Base-by-base conservation (phyloP, 2,329 filamentous ascomycete genomes). In the Penicillium sp. region DNA sequence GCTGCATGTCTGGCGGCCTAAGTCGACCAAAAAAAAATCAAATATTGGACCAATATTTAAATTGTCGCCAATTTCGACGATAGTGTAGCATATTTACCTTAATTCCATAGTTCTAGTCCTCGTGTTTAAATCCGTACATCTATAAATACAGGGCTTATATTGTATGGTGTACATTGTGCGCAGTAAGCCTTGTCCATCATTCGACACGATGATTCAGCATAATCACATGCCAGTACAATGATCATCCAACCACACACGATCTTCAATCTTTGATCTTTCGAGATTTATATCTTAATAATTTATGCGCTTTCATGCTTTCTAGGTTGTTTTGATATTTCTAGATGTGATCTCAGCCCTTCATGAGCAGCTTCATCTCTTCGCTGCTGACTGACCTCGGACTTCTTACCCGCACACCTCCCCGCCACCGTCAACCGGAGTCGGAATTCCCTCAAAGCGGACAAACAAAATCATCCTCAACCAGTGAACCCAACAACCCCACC, bases 361-460 rank as follows among this genome's bases (percentile, higher is more conserved):
- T 79, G 77, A 78, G 71, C 67, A 71, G 72, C 63, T 75, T 75
- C 48, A 69, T 78, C 49, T 69, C 69, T 27, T 77, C 76, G 40
- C 71, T 76, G 54, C 64, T 79, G 46, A 73, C 75, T 56, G 76
- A 78, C 62, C 71, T 75, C 47, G 72, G 75, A 59, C 64, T 77
- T 59, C 74, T 75, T 71, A 72, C 57, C 23, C 74, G 71, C 56
- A 71, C 73, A 56, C 75, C 75, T 33, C 60, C 57, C 47, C 67
- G 61, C 51, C 37, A 62, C 45, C 57, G 50, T 26, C 56, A 67
- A 58, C 56, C 66, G 61, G 49, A 61, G 56, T 59, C 65, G 33
- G 58, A 63, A 49, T 53, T 62, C 29, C 59, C 62, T 45, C 60
- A 59, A 57, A 61, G 54, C 50, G 63, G 60, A 63, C 54, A 61